Base-by-base conservation (phyloP, 2,329 filamentous ascomycete species). In the Anthostomella pinea region DNA sequence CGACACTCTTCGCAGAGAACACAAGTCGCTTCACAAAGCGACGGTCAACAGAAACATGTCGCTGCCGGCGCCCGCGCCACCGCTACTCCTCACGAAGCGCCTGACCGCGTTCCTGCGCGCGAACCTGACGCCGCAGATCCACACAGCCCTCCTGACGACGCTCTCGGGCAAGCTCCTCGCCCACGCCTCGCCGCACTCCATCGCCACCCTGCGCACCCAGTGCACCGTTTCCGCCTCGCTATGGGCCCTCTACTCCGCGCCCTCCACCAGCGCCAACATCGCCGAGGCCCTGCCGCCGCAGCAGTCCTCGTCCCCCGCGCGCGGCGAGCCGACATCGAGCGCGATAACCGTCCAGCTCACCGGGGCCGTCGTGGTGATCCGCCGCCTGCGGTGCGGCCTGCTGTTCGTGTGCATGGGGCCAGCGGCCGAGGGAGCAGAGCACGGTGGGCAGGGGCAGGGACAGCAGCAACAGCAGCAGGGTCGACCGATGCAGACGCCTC, bases 61-160 rank as follows among this genome's bases (percentile, higher is more conserved):
- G 18, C 45, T 52, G 24, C 45, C 57, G 14, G 47, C 62, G 32
- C 66, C 69, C 16, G 70, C 72, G 23, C 74, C 75, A 23, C 75
- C 76, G 17, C 68, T 80, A 39, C 69, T 88, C 63, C 70, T 87
- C 43, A 81, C 75, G 22, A 82, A 81, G 58, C 77, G 77, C 43
- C 72, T 83, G 48, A 79, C 77, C 18, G 64, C 72, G 41, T 82
- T 83, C 59, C 74, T 83, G 30, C 68, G 71, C 53, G 63, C 71
- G 43, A 77, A 79, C 57, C 73, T 79, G 46, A 73, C 73, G 6
- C 57, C 75, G 4, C 66, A 73, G 41, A 67, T 83, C 20, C 76
- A 77, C 42, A 79, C 77, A 3, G 70, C 78, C 37, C 70, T 81
- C 42, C 68, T 83, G 28, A 74, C 76, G 30, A 79, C 77, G 3